Base-by-base conservation (phyloP, 257 asterid species). In the Fraxinus excelsior region DNA sequence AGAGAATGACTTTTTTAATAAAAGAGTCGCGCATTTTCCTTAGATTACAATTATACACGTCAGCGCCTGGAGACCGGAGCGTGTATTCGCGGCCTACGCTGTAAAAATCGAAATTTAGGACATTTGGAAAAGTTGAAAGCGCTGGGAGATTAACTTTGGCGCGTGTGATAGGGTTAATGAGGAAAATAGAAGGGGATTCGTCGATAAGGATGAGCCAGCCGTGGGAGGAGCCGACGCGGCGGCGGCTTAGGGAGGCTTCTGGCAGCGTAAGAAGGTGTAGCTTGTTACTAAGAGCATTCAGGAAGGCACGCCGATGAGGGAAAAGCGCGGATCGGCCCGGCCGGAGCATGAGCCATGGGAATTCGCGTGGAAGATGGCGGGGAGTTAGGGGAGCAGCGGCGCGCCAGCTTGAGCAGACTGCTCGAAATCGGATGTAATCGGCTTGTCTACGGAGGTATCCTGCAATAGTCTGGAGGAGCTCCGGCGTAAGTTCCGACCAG, bases 301-400 rank as follows among this genome's bases (percentile, higher is more conserved):
- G 71, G 78, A 93, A 93, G 40, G 81, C 78, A n/a, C 90, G 90
- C 16, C 88, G 89, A 77, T 67, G 68, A 74, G 81, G 18, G 56
- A 51, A 21, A 65, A 49, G 42, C 29, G 32, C 67, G 46, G 87
- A 72, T 72, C 79, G 80, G 87, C 78, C 75, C 9, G 80, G 76
- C 16, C 97, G 94, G 38, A 94, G 96, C 97, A 94, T 90, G 14
- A 94, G 90, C 98, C 97, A 94, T 3, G 98, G 98, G 80, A 90
- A 84, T 49, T 93, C 97, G 74, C 85, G 83, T 0, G 94, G 97
- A 78, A 91, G 88, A 80, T 88, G 84, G 72, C 74, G 85, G 25
- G 82, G 88, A 73, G 79, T 75, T 18, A 79, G 37, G 16, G 84
- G 85, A 56, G 93, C 83, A 9, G 96, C 85, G 76, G 87, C 78